A percentile compares a stretch with the other conserved stretches of the same genome.
Conservation (phyloP, 176 grass and related monocot species). For the Hsuehochloa calcarea region DNA sequence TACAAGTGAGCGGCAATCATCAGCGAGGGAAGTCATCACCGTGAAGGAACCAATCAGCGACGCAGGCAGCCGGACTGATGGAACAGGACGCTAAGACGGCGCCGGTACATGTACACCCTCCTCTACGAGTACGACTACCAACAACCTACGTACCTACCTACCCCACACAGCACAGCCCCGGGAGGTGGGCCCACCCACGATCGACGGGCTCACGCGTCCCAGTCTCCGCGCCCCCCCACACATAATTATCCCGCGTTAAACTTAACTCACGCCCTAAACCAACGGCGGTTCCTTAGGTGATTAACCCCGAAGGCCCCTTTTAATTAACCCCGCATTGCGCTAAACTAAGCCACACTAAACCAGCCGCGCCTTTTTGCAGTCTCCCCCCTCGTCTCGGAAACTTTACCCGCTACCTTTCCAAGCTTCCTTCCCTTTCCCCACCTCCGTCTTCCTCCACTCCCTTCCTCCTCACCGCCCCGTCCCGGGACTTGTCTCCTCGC, state of each 20-base stretch:
- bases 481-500: not conserved
- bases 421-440: not conserved
- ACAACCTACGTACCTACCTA: too few species aligned
- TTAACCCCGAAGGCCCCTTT: too few species aligned
- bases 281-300: constrained; percentile 39
- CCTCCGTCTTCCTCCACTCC: not conserved
- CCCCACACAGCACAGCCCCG: too few species aligned
- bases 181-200: constrained; percentile 25
- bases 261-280: not conserved
- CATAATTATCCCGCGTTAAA: not conserved
- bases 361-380: constrained; percentile 28
- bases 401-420: not conserved
- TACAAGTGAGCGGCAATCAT: too few species aligned
- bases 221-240: not conserved
- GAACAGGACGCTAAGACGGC: too few species aligned
- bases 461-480: not conserved
- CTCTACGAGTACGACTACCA: not conserved
- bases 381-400: constrained; percentile 33
- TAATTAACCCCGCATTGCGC: too few species aligned
- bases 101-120: not conserved
- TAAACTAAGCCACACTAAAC: not conserved
- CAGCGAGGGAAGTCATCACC: too few species aligned
- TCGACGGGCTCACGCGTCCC: constrained; percentile 4
- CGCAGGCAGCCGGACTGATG: too few species aligned
- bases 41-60: too few species aligned